Percentiles rank a stretch among this genome's conserved stretches.
These are phyloP conservation scores for Euphrasia arctica DNA, from an alignment of 305 asterid species.

Conservation along the genomic window DNA sequence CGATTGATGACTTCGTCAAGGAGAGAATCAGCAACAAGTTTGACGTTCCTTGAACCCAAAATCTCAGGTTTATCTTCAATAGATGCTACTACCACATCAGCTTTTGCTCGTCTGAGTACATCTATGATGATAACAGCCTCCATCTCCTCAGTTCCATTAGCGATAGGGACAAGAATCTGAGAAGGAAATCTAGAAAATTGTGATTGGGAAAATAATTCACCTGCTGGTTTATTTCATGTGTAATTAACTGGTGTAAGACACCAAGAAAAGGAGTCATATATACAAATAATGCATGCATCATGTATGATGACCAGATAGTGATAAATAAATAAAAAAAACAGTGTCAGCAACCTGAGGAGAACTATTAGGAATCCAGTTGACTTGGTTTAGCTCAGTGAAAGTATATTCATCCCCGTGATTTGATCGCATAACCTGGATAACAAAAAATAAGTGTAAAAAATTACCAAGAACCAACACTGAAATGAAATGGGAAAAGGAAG, in stretches of 20 bases:
- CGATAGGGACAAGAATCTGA: constrained; percentile 97
- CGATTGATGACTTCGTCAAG: constrained; percentile 61
- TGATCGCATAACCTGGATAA: constrained; percentile 67
- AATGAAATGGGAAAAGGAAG: neutral
- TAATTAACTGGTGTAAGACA: neutral
- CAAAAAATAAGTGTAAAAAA: constrained; percentile 15
- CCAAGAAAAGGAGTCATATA: constrained; percentile 6
- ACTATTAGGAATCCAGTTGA: constrained; percentile 58
- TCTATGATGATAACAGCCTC: constrained; percentile 89
- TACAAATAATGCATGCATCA: constrained; percentile 15
- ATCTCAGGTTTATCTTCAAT: constrained; percentile 69
- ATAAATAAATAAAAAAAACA: neutral
- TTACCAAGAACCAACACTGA: constrained; percentile 1
- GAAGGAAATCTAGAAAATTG: constrained; percentile 9
- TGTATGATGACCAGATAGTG: constrained; percentile 8
- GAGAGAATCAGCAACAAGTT: constrained; percentile 78
- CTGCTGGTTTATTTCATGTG: neutral
- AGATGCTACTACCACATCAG: constrained; percentile 84
- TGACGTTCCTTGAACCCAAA: constrained; percentile 88
- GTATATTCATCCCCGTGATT: constrained; percentile 65
- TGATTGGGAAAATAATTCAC: neutral
- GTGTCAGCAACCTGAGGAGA: constrained; percentile 58
- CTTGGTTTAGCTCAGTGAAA: constrained; percentile 60
- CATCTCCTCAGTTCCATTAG: constrained; percentile 95
- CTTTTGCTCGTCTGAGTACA: constrained; percentile 87